These are phyloP conservation scores for Ophiocordyceps camponoti-saundersi DNA, from an alignment of 2,329 filamentous ascomycete species.

Conservation along the genomic window DNA sequence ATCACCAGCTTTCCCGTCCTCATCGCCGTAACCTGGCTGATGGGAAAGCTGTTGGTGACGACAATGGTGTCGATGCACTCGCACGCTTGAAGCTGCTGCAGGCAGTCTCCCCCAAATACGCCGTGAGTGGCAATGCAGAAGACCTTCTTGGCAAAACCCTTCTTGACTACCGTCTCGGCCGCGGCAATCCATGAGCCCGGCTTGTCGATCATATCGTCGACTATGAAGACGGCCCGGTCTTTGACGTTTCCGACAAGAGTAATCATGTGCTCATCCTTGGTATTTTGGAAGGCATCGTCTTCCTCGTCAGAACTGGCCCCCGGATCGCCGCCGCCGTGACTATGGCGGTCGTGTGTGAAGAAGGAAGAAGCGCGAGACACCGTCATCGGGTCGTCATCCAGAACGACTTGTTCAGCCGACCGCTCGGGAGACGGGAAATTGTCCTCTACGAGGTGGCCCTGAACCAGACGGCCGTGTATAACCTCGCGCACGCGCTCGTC, in stretches of 20 bases:
- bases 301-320: conserved; percentile 79
- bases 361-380: conserved; percentile 66
- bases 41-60: conserved; percentile 94
- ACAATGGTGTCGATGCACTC: conserved; percentile 88
- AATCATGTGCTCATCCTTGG: conserved; percentile 80
- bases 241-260: conserved; percentile 93
- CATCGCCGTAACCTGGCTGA: conserved; percentile 54
- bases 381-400: conserved; percentile 67
- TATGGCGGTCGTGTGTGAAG: conserved; percentile 51
- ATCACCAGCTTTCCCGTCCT: conserved; percentile 71
- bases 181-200: conserved; percentile 93
- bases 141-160: conserved; percentile 78
- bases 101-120: conserved; percentile 76
- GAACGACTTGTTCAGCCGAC: conserved; percentile 48
- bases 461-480: conserved; percentile 75
- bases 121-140: conserved; percentile 97
- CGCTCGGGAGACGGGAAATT: conserved; percentile 67
- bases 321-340: conserved; percentile 67
- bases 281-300: conserved; percentile 70
- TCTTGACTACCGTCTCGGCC: conserved; percentile 89
- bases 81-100: conserved; percentile 81
- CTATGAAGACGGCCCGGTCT: conserved; percentile 75
- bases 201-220: conserved; percentile 99
- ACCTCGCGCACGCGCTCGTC: conserved; percentile 78
- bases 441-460: conserved; percentile 91